Conservation (phyloP, 257 asterid species). For the Voacanga thouarsii region DNA sequence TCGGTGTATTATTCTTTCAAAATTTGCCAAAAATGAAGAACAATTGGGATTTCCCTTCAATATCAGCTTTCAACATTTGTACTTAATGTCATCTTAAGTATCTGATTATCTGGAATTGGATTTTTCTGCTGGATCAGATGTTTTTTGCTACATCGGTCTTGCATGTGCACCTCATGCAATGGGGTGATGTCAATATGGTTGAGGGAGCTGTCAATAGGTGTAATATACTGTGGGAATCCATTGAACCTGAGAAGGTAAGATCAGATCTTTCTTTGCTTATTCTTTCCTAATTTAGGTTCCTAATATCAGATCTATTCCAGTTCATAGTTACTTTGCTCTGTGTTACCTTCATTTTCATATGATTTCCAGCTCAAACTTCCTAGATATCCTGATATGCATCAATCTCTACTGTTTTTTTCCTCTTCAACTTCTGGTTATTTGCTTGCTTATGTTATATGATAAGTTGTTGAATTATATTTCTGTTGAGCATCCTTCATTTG, state of each 20-base stretch:
- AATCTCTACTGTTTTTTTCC: not conserved
- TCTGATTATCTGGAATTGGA: conserved; percentile 25
- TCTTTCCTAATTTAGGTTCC: not conserved
- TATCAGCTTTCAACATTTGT: not conserved
- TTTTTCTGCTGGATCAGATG: conserved; percentile 54
- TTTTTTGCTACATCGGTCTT: conserved; percentile 86
- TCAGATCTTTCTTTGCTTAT: not conserved
- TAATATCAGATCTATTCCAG: not conserved
- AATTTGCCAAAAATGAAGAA: not conserved
- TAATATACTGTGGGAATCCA: conserved; percentile 72
- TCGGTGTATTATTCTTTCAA: not conserved
- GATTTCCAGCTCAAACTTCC: not conserved
- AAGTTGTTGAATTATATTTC: not conserved
- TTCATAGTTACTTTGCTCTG: not conserved
- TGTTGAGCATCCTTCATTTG: conserved; percentile 13
- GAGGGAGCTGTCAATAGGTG: conserved; percentile 80
- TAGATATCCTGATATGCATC: not conserved
- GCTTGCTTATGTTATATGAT: not conserved
- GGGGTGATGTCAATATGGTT: conserved; percentile 71
- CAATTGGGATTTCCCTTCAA: not conserved
- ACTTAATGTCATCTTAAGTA: conserved; percentile 10
- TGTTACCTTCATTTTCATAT: not conserved
- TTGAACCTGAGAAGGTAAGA: conserved; percentile 73
- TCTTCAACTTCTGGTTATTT: not conserved
- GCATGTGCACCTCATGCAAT: conserved; percentile 86